A percentile compares a stretch with the other conserved stretches of the same genome.
phyloP scores from a whole-genome alignment of 2,329 filamentous ascomycete species.

The Pseudocercospora crystallina region DNA sequence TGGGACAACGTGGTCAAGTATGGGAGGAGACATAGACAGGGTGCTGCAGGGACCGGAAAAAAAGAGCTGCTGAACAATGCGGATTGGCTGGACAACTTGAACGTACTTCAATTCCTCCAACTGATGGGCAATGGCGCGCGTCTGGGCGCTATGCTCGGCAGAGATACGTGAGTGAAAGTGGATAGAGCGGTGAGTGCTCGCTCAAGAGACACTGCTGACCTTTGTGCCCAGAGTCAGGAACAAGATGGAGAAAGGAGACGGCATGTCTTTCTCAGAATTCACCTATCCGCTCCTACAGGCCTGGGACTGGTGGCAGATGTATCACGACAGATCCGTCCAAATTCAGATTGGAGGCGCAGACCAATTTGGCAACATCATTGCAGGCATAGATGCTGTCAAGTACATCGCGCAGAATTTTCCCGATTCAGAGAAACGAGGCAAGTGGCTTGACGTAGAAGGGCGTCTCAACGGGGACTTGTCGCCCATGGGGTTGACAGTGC shows the following conservation, averaged over 20 bases:
- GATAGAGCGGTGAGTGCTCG: neutral
- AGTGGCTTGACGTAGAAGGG: constrained; percentile 32
- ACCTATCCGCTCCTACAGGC: constrained; percentile 89
- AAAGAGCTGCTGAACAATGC: constrained; percentile 77
- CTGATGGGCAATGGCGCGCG: constrained; percentile 72
- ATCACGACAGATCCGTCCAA: constrained; percentile 65
- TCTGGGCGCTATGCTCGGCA: constrained; percentile 80
- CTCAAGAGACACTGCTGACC: constrained; percentile 5
- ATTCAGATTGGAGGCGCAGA: constrained; percentile 94
- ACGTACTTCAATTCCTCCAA: constrained; percentile 72
- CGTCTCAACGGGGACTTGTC: constrained; percentile 43
- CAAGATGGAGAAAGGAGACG: constrained; percentile 79
- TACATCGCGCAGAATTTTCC: constrained; percentile 58
- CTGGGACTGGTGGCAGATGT: constrained; percentile 95
- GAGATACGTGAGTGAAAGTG: constrained; percentile 70
- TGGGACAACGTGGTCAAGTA: constrained; percentile 72
- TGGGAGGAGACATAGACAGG: constrained; percentile 64
- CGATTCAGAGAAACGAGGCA: constrained; percentile 3
- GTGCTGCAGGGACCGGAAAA: constrained; percentile 62
- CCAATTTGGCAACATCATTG: constrained; percentile 93
- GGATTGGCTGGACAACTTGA: constrained; percentile 72
- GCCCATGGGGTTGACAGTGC: constrained; percentile 86
- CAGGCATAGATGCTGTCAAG: constrained; percentile 83
- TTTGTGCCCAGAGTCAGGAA: constrained; percentile 64
- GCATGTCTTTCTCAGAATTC: constrained; percentile 94